phyloP scores from a whole-genome alignment of 2,329 filamentous ascomycete genomes.

The Fusarium marasasianum region DNA sequence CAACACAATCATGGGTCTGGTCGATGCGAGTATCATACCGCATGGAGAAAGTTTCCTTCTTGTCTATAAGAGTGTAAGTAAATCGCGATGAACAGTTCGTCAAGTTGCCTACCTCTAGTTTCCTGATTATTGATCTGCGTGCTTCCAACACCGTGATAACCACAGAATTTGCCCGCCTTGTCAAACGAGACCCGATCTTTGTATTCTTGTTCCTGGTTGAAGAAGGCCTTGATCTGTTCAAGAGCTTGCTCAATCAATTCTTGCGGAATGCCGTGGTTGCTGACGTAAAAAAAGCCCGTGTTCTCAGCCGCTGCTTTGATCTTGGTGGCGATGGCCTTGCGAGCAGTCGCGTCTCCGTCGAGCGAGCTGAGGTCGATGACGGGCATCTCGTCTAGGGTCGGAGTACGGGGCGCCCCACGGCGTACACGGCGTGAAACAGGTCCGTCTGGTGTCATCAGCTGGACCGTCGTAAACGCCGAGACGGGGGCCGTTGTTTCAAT shows the following conservation, averaged over 20 bases:
- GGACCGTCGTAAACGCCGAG: neutral
- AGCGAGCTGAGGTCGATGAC: neutral
- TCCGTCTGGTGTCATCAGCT: constrained; percentile 1
- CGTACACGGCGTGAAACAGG: constrained; percentile 10
- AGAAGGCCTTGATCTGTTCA: neutral
- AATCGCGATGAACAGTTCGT: too few relatives aligned
- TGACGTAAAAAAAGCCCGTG: neutral
- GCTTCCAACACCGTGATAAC: neutral
- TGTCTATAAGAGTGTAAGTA: too few relatives aligned
- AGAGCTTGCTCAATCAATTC: neutral
- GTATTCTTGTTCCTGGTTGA: neutral
- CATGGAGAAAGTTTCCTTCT: constrained; percentile 14
- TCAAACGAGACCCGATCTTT: constrained; percentile 1
- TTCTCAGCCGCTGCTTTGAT: neutral
- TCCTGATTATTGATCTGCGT: constrained; percentile 13
- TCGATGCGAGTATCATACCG: constrained; percentile 13
- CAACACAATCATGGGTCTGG: neutral
- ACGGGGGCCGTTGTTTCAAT: neutral
- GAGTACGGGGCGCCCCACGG: constrained; percentile 2
- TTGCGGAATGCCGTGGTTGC: neutral
- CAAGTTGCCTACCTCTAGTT: neutral
- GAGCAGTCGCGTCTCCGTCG: neutral
- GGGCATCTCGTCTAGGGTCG: constrained; percentile 1
- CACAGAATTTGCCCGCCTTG: constrained; percentile 13
- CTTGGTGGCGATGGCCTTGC: neutral